These are phyloP conservation scores for Biancaea sappan DNA, from an alignment of 306 rosid genomes.

Conservation along the genomic window DNA sequence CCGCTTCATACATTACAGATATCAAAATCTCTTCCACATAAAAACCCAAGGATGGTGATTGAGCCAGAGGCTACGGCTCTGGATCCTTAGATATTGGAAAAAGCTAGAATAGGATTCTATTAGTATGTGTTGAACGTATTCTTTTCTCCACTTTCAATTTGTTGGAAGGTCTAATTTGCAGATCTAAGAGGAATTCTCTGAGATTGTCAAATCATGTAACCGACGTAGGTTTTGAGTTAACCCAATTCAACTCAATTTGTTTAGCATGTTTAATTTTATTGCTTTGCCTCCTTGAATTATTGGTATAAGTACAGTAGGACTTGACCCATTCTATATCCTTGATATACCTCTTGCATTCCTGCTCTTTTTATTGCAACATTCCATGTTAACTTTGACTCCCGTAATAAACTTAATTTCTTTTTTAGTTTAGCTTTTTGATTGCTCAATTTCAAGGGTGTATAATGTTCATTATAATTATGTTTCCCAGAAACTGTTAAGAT, in stretches of 20 bases:
- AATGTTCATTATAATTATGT: slow-evolving; percentile 33
- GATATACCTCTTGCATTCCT: slow-evolving; percentile 5
- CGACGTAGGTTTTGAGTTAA: slow-evolving; percentile 58
- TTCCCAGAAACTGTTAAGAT: slow-evolving; percentile 29
- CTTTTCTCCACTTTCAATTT: not conserved
- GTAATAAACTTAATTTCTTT: not conserved
- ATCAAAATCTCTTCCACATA: not conserved
- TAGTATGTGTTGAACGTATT: not conserved
- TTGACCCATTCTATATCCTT: not conserved
- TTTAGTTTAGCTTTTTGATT: not conserved
- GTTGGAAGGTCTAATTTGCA: slow-evolving; percentile 40
- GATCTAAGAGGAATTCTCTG: slow-evolving; percentile 88
- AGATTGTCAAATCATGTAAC: slow-evolving; percentile 73
- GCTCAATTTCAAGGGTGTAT: slow-evolving; percentile 23
- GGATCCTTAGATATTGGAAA: not conserved
- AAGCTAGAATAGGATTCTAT: not conserved
- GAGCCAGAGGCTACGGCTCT: not conserved
- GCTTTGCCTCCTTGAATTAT: slow-evolving; percentile 20
- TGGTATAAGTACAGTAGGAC: slow-evolving; percentile 6
- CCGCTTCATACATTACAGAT: slow-evolving; percentile 11
- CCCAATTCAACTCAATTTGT: slow-evolving; percentile 26
- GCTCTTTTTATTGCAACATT: slow-evolving; percentile 7
- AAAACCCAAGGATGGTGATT: not conserved
- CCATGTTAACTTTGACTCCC: slow-evolving; percentile 2
- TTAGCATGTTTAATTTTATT: slow-evolving; percentile 24